Base-by-base conservation (phyloP, 1,284 basidiomycete genomes). In the Cryptococcus sp. region DNA sequence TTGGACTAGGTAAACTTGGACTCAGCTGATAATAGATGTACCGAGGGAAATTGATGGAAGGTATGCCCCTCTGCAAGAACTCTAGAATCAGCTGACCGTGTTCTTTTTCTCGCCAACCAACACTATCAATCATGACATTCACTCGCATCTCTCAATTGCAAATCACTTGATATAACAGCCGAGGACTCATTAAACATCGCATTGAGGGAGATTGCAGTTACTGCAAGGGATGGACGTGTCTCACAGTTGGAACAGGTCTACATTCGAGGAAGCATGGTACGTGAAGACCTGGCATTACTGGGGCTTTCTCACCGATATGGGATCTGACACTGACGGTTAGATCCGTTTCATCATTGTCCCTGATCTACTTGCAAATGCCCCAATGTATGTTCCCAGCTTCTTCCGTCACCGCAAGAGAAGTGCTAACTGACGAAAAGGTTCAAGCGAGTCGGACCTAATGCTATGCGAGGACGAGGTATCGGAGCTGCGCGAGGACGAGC, bases 221-320 rank as follows among this genome's bases (percentile, higher is more conserved):
- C 96, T 11, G 91, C 90, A 50, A 85, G 94, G 53, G 96, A 99
- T 80, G 96, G 96, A 45, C 89, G 96, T 68, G 91, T 98, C 41
- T 94, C 93, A n/a, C 96, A 98, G 75, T 81, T 99, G 50, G 94
- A 98, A 79, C 94, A 97, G 76, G 93, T 98, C 40, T 99, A 98
- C 77, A 98, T 99, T 66, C 83, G 96, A 62, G 96, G 96, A 61
- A 93, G 89, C 75, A 97, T 98, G 90, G 73, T 76, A 54, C 55
- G 73, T 70, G 21, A 31, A 14, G 28, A 16, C 36, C 18, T 7
- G 36, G 36, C 36, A 16, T 28, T 5, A 11, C 28, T 28, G 28
- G 28, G 5, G 4, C 28, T 39, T 39, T 16, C 32, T 32, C 13
- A 37, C n/a, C 47, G 37, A 40, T 18, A 28, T 43, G 41, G 19